Conservation (phyloP, 1,284 basidiomycete species). For the Heterobasidion occidentale region DNA sequence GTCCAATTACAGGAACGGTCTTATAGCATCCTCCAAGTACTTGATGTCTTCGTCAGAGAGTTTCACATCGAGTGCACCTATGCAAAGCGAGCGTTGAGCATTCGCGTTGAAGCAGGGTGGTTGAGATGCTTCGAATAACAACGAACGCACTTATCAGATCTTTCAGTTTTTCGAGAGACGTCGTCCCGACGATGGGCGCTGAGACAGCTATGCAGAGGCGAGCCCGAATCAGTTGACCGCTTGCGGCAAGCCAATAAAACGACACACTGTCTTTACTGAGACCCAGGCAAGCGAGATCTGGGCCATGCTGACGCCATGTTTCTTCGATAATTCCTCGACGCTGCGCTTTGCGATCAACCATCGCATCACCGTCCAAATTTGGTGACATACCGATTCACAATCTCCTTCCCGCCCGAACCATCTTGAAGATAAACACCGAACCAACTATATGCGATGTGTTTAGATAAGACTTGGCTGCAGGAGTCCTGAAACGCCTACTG, state of each 20-base stretch:
- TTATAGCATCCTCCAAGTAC: slow-evolving; percentile 21
- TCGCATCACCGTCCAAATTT: background rate
- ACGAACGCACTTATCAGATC: slow-evolving; percentile 18
- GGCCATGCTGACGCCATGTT: slow-evolving; percentile 2
- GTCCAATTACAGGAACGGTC: too few species aligned
- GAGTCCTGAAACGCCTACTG: background rate
- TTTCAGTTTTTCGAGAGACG: slow-evolving; percentile 21
- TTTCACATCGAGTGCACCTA: slow-evolving; percentile 20
- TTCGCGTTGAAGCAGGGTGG: slow-evolving; percentile 4
- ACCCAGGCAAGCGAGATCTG: slow-evolving; percentile 4
- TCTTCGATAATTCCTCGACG: slow-evolving; percentile 1
- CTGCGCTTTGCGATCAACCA: background rate
- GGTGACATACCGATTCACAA: slow-evolving; percentile 1
- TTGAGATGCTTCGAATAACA: background rate
- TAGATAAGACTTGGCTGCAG: background rate
- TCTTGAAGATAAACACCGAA: background rate
- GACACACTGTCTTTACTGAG: background rate
- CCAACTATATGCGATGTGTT: slow-evolving; percentile 2
- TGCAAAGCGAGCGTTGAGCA: background rate
- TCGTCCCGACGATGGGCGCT: slow-evolving; percentile 25
- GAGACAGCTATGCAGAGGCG: slow-evolving; percentile 11
- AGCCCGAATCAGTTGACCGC: background rate
- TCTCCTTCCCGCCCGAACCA: background rate
- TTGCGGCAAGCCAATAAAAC: background rate
- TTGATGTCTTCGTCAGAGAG: slow-evolving; percentile 34